These are phyloP conservation scores for Pseudozyma flocculosa DNA, from an alignment of 1,284 basidiomycete genomes.

Conservation along the genomic window DNA sequence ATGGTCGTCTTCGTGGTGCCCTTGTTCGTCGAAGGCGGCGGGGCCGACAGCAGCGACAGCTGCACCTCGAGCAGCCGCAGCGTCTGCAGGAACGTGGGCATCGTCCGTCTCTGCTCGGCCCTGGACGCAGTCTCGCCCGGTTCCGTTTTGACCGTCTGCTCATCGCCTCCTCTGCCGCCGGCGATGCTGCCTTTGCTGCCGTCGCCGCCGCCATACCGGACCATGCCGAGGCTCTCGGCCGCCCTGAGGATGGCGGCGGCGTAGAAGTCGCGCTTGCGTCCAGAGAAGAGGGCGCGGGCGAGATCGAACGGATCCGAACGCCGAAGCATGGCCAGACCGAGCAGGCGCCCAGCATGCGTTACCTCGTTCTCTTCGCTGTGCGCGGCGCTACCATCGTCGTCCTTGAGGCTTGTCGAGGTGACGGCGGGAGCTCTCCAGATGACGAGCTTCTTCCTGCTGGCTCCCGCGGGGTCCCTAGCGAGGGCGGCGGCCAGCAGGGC, in stretches of 20 bases:
- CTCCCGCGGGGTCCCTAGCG: not conserved
- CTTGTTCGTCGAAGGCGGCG: slow-evolving; percentile 12
- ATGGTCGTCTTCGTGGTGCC: not conserved
- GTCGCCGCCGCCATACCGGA: not conserved
- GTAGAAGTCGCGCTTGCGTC: not conserved
- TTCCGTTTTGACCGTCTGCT: too few relatives aligned
- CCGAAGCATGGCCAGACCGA: slow-evolving; percentile 19
- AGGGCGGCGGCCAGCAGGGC: slow-evolving; percentile 17
- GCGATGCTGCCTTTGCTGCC: not conserved
- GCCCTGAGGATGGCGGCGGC: not conserved
- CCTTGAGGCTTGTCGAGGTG: slow-evolving; percentile 2
- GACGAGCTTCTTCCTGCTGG: slow-evolving; percentile 5
- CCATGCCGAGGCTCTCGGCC: not conserved
- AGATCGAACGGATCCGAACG: slow-evolving; percentile 19
- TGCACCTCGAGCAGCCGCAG: slow-evolving; percentile 20
- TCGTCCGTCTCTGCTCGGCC: too few relatives aligned
- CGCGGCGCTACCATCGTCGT: not conserved
- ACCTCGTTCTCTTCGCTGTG: slow-evolving; percentile 4
- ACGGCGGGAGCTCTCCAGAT: slow-evolving; percentile 9
- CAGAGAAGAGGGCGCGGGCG: slow-evolving; percentile 7
- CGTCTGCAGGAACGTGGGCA: slow-evolving; percentile 17
- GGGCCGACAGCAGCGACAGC: slow-evolving; percentile 2
- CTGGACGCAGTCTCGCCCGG: too few relatives aligned
- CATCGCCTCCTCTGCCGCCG: too few relatives aligned
- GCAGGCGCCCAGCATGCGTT: slow-evolving; percentile 1